phyloP scores from a whole-genome alignment of 2,329 filamentous ascomycete genomes.

The Cordyceps militaris region DNA sequence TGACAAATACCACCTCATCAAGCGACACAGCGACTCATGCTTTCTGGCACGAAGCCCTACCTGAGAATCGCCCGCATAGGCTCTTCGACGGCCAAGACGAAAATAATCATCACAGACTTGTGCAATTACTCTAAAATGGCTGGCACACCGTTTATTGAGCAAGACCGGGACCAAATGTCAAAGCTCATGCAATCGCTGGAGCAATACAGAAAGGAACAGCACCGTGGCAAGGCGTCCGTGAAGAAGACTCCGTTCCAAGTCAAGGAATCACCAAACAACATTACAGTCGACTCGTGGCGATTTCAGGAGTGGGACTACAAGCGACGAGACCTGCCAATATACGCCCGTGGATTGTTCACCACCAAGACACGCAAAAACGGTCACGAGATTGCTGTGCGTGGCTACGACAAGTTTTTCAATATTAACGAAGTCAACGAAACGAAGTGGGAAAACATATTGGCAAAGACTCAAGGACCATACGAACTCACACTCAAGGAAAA shows the following conservation, averaged over 20 bases:
- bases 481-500: conserved; percentile 97
- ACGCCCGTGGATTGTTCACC: conserved; percentile 93
- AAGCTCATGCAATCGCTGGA: conserved; percentile 61
- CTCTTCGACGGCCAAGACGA: not conserved
- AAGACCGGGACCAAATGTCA: conserved; percentile 62
- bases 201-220: conserved; percentile 44
- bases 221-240: conserved; percentile 58
- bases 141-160: conserved; percentile 53
- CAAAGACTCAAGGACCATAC: conserved; percentile 76
- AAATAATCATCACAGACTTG: not conserved
- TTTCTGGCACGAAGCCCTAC: not conserved
- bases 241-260: conserved; percentile 76
- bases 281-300: conserved; percentile 82
- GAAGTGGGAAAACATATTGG: conserved; percentile 71
- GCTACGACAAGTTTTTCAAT: conserved; percentile 99
- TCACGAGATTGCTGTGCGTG: conserved; percentile 75
- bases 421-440: conserved; percentile 74
- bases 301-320: conserved; percentile 98
- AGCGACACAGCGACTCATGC: not conserved
- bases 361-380: conserved; percentile 56
- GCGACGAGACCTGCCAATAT: conserved; percentile 74
- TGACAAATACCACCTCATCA: not conserved
- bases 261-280: conserved; percentile 50
- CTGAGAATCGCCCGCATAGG: not conserved
- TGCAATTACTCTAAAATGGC: conserved; percentile 5